Evolutionary conservation across 768 basidiomycete species (phyloP), one percentile per base, ranked within the genome.

Genomic region (Boletus barrowsii): DNA sequence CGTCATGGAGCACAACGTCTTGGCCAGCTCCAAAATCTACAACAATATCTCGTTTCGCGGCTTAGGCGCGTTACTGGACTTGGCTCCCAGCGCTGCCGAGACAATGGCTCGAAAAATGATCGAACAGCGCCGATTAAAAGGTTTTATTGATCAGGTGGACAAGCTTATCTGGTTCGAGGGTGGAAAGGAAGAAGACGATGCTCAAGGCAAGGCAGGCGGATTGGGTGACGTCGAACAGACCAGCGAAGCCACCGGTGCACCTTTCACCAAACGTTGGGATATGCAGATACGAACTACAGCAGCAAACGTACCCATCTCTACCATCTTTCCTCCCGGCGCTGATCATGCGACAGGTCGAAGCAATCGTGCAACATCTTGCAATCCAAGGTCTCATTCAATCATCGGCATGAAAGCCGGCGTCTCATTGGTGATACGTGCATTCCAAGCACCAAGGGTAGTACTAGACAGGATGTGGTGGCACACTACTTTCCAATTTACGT

Each of bases 31-130:
- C 4, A 92, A 94, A 64, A 93, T 98, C 48, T 99, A 98, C 70
- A 93, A 92, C 69, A 98, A 98, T 64, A 97, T 99, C 74, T 91
- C 93, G 26, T 98, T 98, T 73, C 76, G 82, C 26, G 97, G 96
- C n/a, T 73, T 98, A 10, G 97, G 97, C 20, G 84, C 89, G 1
- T 75, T 98, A 15, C 79, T 99, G 44, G 91, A 93, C 66, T 75
- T 98, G 58, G 88, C 91, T 4, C 89, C 96, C 14, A 88, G 88
- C 26, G 93, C 93, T 15, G 96, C 96, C 17, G 97, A 99, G 73
- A 93, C 87, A 1, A 98, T 98, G 89, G 95, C 96, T 10, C 82
- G 96, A 49, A 91, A 90, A 68, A 99, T 99, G 97, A 97, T 99
- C 47, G 94, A 98, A 67, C 97, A 99, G 72, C 90, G 93, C 10